A percentile compares a stretch with the other conserved stretches of the same genome.
Evolutionary conservation across 2,329 filamentous ascomycete species (phyloP).

Genomic region (Tolypocladium cylindrosporum): DNA sequence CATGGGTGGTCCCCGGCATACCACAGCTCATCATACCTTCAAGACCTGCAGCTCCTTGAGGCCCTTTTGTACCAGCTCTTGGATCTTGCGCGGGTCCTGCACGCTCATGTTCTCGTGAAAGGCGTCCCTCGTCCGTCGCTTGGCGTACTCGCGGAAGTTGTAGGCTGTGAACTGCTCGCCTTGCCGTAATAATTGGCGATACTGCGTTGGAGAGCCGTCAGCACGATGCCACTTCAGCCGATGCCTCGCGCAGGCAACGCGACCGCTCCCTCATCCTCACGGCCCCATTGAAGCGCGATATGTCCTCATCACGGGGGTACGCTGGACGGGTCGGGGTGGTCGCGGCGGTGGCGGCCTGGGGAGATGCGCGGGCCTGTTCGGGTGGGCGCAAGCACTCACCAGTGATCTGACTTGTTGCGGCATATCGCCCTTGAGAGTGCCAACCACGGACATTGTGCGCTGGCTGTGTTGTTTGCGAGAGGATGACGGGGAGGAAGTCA

Average conservation of each 20-base stretch:
- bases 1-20: not conserved
- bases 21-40: constrained; percentile 54
- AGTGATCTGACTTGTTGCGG: constrained; percentile 48
- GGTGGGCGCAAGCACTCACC: constrained; percentile 20
- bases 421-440: constrained; percentile 39
- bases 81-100: constrained; percentile 64
- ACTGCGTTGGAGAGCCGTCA: constrained; percentile 39
- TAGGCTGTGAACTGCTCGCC: constrained; percentile 82
- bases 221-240: not conserved
- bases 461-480: not conserved
- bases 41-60: constrained; percentile 77
- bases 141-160: constrained; percentile 97
- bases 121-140: constrained; percentile 78
- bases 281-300: not conserved
- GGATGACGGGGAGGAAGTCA: not conserved
- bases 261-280: not conserved
- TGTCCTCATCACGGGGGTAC: not conserved
- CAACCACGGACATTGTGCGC: constrained; percentile 26
- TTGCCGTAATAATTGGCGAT: constrained; percentile 83
- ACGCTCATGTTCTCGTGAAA: constrained; percentile 73
- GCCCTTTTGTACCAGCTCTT: constrained; percentile 84
- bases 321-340: not conserved
- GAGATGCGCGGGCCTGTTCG: not conserved
- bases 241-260: not conserved
- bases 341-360: not conserved